Evolutionary conservation across 2,329 filamentous ascomycete genomes (phyloP), one percentile per base, ranked within the genome.

Genomic region (Coleophoma eucalyptorum): DNA sequence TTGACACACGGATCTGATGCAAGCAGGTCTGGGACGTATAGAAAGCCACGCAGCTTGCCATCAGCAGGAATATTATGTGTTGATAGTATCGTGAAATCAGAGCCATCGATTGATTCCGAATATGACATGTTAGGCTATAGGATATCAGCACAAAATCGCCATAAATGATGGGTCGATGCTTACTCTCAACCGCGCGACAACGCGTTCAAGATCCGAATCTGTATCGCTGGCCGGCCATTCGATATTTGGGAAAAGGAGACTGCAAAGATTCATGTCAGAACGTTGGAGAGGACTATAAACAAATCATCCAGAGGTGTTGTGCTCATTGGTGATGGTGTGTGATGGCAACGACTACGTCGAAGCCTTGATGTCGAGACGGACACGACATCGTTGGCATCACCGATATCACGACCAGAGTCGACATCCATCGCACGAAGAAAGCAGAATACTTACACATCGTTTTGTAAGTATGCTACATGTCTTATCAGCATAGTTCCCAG

Each of bases 11-110:
- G 69, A 55, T 86, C 78, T 50, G 75, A 66, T 11, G 63, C 50
- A 5, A 70, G 65, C 38, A 96, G 76, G 53, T 85, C 81, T 4
- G 93, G 94, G 2, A 96, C 87, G 67, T 94, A 97, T 51, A 97
- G 78, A 15, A 97, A 79, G 54, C 93, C 93, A 56, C 83, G 80
- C 34, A 94, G 82, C 49, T 81, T 73, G 56, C 85, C 81, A 37
- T 75, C 67, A 8, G 74, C 74, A 32, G 79, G 75, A 48, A 81
- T 76, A 64, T 82, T 84, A 54, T 83, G 87, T 32, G 79, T 82
- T 3, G 89, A 89, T 13, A 97, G 75, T 0, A 90, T 95, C 42
- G 85, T 89, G 47, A 96, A 79, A 60, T 88, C 87, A 51, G 15
- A 15, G 16, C 71, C 70, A 52, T 76, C 71, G 51, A 81, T 48